phyloP scores from a whole-genome alignment of 1,139 yeast genomes.

The Pneumocystis carinii region DNA sequence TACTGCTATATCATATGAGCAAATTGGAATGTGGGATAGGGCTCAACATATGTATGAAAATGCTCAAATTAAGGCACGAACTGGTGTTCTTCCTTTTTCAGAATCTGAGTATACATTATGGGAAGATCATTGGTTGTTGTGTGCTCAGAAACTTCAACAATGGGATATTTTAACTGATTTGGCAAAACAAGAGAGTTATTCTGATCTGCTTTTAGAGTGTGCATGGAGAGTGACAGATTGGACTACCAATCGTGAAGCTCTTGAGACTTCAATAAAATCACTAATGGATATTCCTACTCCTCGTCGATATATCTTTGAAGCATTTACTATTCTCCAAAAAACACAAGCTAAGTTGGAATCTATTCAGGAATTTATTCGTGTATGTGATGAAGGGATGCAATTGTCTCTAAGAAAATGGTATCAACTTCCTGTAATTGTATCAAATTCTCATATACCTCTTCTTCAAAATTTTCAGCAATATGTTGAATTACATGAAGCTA shows the following conservation, averaged over 20 bases:
- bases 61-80: conserved; percentile 94
- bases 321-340: conserved; percentile 83
- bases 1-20: conserved; percentile 85
- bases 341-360: conserved; percentile 79
- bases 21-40: conserved; percentile 85
- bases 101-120: conserved; percentile 90
- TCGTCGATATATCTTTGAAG: conserved; percentile 85
- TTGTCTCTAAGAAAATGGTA: conserved; percentile 87
- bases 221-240: conserved; percentile 99
- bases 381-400: conserved; percentile 94
- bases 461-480: conserved; percentile 93
- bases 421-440: conserved; percentile 63
- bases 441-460: conserved; percentile 77
- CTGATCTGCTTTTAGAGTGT: conserved; percentile 85
- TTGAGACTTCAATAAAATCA: conserved; percentile 85
- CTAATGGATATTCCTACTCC: conserved; percentile 99
- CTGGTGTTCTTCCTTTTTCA: conserved; percentile 89
- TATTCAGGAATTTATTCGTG: conserved; percentile 59
- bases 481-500: conserved; percentile 94
- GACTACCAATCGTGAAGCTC: conserved; percentile 87
- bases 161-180: conserved; percentile 96
- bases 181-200: conserved; percentile 95
- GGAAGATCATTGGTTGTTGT: conserved; percentile 98
- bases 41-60: conserved; percentile 89
- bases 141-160: conserved; percentile 93